These are phyloP conservation scores for Chytriomyces sp. DNA, from an alignment of 192 early-diverging fungal species.

Conservation along the genomic window DNA sequence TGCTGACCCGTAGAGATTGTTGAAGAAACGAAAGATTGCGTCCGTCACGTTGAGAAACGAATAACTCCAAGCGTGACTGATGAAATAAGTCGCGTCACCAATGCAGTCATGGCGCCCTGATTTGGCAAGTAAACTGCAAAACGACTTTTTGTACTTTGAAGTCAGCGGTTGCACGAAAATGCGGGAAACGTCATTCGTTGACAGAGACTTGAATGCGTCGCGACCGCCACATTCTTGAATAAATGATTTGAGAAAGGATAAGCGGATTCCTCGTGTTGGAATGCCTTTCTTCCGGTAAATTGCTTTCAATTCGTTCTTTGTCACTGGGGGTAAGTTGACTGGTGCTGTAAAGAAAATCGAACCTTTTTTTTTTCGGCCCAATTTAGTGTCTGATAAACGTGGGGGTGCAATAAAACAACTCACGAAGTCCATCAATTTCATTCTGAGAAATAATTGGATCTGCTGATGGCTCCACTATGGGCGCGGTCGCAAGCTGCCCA, in stretches of 20 bases:
- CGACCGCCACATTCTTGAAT: conserved; percentile 37
- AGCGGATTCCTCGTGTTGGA: conserved; percentile 8
- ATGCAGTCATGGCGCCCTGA: not conserved
- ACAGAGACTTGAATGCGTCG: not conserved
- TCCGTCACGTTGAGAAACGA: conserved; percentile 36
- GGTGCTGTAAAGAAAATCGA: not conserved
- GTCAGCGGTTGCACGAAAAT: conserved; percentile 21
- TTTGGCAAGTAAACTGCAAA: not conserved
- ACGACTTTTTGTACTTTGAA: not conserved
- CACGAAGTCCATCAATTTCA: too few species aligned
- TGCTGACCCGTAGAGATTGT: not conserved
- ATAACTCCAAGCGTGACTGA: conserved; percentile 42
- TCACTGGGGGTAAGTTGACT: not conserved
- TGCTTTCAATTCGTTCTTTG: not conserved
- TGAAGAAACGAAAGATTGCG: conserved; percentile 24
- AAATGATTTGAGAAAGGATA: conserved; percentile 29
- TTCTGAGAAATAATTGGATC: too few species aligned
- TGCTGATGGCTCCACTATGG: too few species aligned
- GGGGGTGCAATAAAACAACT: not conserved
- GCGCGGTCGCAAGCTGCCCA: too few species aligned
- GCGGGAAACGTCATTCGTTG: conserved; percentile 26
- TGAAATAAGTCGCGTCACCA: conserved; percentile 33
- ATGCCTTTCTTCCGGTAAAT: not conserved
- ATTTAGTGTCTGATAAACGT: not conserved
- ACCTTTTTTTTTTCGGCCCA: not conserved